A percentile compares a stretch with the other conserved stretches of the same genome.
These are phyloP conservation scores for Chlamydomonas incerta DNA, from an alignment of 139 green algal species.

Conservation along the genomic window DNA sequence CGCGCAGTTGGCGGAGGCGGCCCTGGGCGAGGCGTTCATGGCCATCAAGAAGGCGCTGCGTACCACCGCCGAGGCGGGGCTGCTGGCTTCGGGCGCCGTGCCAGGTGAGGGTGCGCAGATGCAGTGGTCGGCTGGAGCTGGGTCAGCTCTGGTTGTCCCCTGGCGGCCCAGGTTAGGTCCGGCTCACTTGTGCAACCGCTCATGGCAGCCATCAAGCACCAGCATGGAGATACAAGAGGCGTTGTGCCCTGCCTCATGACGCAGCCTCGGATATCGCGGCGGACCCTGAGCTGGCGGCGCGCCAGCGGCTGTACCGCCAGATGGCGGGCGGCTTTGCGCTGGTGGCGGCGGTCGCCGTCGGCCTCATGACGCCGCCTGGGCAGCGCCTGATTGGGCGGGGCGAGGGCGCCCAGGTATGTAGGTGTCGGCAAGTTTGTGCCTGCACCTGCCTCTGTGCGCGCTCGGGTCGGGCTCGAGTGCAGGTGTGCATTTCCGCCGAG, in stretches of 20 bases:
- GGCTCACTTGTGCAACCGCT: too few species aligned
- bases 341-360: background rate
- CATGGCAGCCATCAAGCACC: too few species aligned
- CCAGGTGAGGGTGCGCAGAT: background rate
- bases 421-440: too few species aligned
- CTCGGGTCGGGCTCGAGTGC: too few species aligned
- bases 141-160: too few species aligned
- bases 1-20: conserved; percentile 30
- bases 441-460: too few species aligned
- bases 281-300: background rate
- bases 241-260: background rate
- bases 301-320: background rate
- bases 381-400: conserved; percentile 21
- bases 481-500: too few species aligned
- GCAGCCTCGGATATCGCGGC: too few species aligned
- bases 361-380: conserved; percentile 7
- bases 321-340: background rate
- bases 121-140: background rate
- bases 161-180: too few species aligned
- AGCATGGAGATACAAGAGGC: too few species aligned
- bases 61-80: background rate
- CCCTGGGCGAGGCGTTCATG: conserved; percentile 14
- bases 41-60: conserved; percentile 16
- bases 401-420: background rate
- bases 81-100: background rate